Evolutionary conservation across 2,329 filamentous ascomycete species (phyloP).

Genomic region (Mycosphaerella arachidis): DNA sequence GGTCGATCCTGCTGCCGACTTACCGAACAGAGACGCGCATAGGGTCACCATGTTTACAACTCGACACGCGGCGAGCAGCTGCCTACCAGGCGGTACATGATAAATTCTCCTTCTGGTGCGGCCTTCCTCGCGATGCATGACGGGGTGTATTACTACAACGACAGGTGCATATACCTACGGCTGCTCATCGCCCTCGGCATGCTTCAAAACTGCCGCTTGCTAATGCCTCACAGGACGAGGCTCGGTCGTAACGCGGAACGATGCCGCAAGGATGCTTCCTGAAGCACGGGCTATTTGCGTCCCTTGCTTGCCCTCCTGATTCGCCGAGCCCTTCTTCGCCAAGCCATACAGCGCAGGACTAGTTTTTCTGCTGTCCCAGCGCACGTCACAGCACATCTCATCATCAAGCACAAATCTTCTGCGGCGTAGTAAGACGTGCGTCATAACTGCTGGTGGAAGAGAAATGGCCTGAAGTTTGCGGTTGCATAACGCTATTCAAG

Average conservation of each 20-base stretch:
- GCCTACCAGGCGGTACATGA: neutral
- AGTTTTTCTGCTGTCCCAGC: neutral
- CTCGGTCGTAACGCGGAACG: neutral
- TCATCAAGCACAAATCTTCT: neutral
- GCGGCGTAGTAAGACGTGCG: neutral
- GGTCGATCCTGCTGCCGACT: slow-evolving; percentile 3
- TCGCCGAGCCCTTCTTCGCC: neutral
- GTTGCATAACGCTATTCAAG: neutral
- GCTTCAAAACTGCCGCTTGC: neutral
- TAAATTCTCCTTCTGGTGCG: neutral
- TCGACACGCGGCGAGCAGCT: neutral
- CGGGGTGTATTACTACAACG: neutral
- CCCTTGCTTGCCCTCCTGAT: neutral
- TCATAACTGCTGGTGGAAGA: neutral
- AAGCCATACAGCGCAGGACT: neutral
- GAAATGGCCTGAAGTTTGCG: neutral
- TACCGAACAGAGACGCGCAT: neutral
- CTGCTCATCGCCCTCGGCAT: neutral
- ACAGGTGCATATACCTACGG: neutral
- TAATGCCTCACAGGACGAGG: neutral
- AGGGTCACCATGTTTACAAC: neutral
- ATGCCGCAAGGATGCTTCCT: neutral
- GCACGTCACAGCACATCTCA: neutral
- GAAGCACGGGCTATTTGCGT: neutral
- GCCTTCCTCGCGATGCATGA: neutral